A percentile compares a stretch with the other conserved stretches of the same genome.
Evolutionary conservation across 2,329 filamentous ascomycete species (phyloP).

Genomic region (Colletotrichum tropicale): DNA sequence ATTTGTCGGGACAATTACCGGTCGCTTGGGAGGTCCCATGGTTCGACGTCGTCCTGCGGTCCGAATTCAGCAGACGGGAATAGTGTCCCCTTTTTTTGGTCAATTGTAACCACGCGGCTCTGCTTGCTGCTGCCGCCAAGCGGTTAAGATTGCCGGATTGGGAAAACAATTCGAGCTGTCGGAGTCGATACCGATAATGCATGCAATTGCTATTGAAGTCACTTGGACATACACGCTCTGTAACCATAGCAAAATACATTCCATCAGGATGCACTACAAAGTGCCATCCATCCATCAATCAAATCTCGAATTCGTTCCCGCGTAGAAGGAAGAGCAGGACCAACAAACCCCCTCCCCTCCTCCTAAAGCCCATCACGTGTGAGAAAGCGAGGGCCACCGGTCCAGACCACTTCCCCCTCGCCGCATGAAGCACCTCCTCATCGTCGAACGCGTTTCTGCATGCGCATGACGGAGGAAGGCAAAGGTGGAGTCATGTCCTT

Average conservation of each 20-base stretch:
- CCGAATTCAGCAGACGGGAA: not conserved
- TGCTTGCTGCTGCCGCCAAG: not conserved
- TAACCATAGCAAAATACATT: not conserved
- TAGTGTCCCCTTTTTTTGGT: not conserved
- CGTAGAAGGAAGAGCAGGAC: not conserved
- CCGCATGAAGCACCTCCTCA: constrained; percentile 14
- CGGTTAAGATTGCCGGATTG: not conserved
- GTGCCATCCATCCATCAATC: not conserved
- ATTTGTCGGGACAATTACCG: not conserved
- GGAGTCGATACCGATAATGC: not conserved
- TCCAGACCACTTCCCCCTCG: not conserved
- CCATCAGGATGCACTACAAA: not conserved
- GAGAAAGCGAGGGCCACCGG: constrained; percentile 11
- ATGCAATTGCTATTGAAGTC: not conserved
- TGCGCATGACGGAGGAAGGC: constrained; percentile 6
- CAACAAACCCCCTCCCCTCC: not conserved
- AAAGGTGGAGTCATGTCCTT: constrained; percentile 1
- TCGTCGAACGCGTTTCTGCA: constrained; percentile 14
- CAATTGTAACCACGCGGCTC: not conserved
- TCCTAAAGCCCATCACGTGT: not conserved
- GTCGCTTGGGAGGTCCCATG: not conserved
- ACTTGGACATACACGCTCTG: not conserved
- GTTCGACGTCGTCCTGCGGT: not conserved
- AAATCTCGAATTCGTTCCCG: not conserved
- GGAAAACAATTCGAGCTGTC: not conserved